These are phyloP conservation scores for Tritrichomonas foetus DNA, from an alignment of 208 protist genomes.

Conservation along the genomic window DNA sequence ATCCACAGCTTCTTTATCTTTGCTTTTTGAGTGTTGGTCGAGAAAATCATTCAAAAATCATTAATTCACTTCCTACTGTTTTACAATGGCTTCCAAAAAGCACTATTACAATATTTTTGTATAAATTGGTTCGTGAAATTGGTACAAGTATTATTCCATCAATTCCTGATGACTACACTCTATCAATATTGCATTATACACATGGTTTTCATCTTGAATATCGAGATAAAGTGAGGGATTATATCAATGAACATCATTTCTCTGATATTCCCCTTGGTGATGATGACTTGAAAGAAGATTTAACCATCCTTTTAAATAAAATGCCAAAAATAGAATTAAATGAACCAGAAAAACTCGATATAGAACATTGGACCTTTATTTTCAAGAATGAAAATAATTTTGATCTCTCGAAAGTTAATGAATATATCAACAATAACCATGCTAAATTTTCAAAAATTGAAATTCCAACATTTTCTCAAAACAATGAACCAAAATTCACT, in stretches of 20 bases:
- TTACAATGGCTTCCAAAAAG: not conserved
- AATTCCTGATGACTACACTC: not conserved
- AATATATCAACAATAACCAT: too few relatives aligned
- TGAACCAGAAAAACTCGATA: too few relatives aligned
- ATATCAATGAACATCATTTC: not conserved
- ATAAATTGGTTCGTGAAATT: not conserved
- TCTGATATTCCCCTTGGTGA: not conserved
- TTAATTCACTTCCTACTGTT: not conserved
- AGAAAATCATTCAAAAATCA: not conserved
- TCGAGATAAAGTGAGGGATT: not conserved
- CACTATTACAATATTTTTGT: not conserved
- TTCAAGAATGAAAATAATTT: too few relatives aligned
- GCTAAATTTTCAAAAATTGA: too few relatives aligned
- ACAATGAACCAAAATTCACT: too few relatives aligned
- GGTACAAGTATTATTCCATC: not conserved
- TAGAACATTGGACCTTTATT: too few relatives aligned
- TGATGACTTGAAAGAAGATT: not conserved
- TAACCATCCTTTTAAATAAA: too few relatives aligned
- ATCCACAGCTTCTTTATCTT: not conserved
- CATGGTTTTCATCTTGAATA: not conserved
- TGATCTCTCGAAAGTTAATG: too few relatives aligned
- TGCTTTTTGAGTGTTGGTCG: not conserved
- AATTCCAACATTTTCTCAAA: too few relatives aligned
- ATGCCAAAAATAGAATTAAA: too few relatives aligned
- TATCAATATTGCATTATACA: not conserved